phyloP scores from a whole-genome alignment of 139 green algal species.

The Coelastrella sp. region DNA sequence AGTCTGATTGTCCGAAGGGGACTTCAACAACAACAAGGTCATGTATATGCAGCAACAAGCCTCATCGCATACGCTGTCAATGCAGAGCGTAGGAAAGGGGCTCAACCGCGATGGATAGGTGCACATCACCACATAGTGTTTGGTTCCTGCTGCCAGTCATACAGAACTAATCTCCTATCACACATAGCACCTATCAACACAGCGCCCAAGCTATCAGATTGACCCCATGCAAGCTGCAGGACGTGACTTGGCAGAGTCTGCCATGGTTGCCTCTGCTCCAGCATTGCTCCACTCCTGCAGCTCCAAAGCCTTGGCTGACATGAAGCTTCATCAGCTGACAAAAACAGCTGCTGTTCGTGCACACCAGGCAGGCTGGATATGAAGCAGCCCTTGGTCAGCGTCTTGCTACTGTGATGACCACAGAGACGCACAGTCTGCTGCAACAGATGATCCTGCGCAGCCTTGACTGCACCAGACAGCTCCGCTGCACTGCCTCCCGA shows the following conservation, averaged over 20 bases:
- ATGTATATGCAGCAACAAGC: too few species aligned
- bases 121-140: background rate
- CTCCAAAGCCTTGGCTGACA: background rate
- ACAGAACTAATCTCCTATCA: constrained; percentile 13
- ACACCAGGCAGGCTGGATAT: constrained; percentile 10
- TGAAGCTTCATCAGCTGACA: constrained; percentile 25
- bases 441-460: constrained; percentile 13
- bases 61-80: too few species aligned
- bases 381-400: constrained; percentile 27
- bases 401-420: constrained; percentile 11
- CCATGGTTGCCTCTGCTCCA: constrained; percentile 17
- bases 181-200: constrained; percentile 37
- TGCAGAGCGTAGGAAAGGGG: too few species aligned
- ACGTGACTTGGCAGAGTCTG: background rate
- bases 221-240: constrained; percentile 14
- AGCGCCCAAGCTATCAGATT: background rate
- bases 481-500: constrained; percentile 9
- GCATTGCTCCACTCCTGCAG: constrained; percentile 28
- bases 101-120: too few species aligned
- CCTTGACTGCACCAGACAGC: background rate
- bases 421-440: background rate
- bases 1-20: too few species aligned
- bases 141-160: background rate
- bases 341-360: constrained; percentile 18
- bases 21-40: too few species aligned